These are phyloP conservation scores for Tolypocladium guangdongense DNA, from an alignment of 2,329 filamentous ascomycete genomes.

Conservation along the genomic window DNA sequence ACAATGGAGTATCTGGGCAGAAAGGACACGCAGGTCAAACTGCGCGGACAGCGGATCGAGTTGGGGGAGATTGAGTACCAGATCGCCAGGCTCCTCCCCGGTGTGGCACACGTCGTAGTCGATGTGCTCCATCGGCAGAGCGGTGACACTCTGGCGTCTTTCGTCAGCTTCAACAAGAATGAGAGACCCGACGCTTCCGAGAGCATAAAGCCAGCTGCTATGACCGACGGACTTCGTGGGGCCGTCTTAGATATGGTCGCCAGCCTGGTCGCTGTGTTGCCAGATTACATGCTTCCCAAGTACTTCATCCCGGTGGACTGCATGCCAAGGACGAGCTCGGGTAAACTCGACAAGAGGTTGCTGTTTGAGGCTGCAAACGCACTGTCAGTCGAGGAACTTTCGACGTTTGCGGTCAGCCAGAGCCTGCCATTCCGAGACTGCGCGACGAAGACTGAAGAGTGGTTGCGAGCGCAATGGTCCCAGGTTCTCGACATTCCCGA, in stretches of 20 bases:
- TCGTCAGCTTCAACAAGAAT: neutral
- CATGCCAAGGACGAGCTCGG: constrained; percentile 19
- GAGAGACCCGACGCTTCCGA: neutral
- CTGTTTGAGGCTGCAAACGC: neutral
- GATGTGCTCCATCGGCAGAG: constrained; percentile 1
- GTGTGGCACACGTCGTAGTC: constrained; percentile 1
- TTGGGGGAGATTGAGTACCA: constrained; percentile 19
- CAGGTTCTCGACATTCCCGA: constrained; percentile 3
- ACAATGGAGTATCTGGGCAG: constrained; percentile 34
- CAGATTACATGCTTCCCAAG: constrained; percentile 30
- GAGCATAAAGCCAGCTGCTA: neutral
- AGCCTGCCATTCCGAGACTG: neutral
- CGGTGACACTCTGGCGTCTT: neutral
- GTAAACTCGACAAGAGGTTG: constrained; percentile 3
- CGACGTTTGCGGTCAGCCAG: neutral
- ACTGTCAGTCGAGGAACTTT: neutral
- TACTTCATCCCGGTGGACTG: constrained; percentile 25
- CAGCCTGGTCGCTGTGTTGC: constrained; percentile 4
- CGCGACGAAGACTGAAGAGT: constrained; percentile 6
- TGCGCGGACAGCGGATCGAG: constrained; percentile 47
- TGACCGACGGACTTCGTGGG: neutral
- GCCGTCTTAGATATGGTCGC: neutral
- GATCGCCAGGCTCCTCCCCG: neutral
- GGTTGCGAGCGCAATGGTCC: constrained; percentile 9
- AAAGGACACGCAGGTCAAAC: constrained; percentile 47